Evolutionary conservation across 805 yeast genomes (phyloP), one percentile per base, ranked within the genome.

Genomic region (Deakozyma indianensis): DNA sequence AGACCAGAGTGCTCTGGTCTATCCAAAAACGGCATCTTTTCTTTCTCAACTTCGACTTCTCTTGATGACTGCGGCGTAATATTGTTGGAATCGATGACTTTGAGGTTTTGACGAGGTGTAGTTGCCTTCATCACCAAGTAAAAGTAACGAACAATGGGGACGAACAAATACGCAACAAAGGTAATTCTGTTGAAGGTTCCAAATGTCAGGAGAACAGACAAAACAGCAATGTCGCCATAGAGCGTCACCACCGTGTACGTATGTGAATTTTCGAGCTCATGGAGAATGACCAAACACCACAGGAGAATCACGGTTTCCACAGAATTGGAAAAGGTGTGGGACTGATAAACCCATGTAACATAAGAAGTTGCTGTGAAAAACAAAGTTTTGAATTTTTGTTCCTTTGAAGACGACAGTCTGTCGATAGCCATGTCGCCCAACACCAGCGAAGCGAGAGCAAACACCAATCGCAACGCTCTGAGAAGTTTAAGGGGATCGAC

Each of bases 281-380:
- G 71, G 35, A 81, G 68, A 24, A 78, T 58, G 48, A 70, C 73
- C 4, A 83, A 55, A 15, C 69, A 58, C 52, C 73, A 58, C 20
- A 80, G 52, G 7, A 82, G 64, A 38, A 81, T 41, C 14, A 67
- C 50, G 0, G 72, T 64, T 45, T 92, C 99, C 1, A 84, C 56
- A 21, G 87, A 75, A 58, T 92, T 92, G n/a, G 95, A 83, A 54
- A 92, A 83, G 0, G 94, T 78, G 57, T 87, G 96, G 0, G 84
- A 69, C 57, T 92, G 97, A 54, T 79, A 79, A 0, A 80, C 75
- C 66, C 85, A 69, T 0, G 94, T 79, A 25, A 86, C 71, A 56
- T 83, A 90, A 1, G 80, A 74, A 1, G 76, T 67, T 25, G 68
- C 63, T n/a, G 70, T 63, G 41, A 71, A 64, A 27, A 70, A 54